Conservation (phyloP, 345 rosid species). For the Citrus cavaleriei region DNA sequence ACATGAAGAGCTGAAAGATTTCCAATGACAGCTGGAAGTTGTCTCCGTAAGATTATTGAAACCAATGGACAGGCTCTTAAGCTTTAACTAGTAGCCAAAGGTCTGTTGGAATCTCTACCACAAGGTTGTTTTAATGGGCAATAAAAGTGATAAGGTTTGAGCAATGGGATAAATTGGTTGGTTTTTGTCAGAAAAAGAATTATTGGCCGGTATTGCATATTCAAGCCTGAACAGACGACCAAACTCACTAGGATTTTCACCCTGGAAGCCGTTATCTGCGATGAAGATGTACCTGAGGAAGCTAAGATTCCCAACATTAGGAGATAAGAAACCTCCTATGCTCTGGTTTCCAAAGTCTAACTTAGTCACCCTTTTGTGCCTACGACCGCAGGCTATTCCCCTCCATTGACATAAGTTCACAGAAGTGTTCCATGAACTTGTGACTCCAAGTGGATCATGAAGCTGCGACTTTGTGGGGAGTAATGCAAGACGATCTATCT, state of each 20-base stretch:
- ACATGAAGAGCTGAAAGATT: slow-evolving; percentile 6
- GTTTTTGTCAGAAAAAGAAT: slow-evolving; percentile 1
- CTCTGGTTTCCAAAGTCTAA: neutral
- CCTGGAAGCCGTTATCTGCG: neutral
- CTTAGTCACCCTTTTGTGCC: neutral
- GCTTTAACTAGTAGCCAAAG: neutral
- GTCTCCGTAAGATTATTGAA: neutral
- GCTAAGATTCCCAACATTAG: neutral
- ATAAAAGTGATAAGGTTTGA: neutral
- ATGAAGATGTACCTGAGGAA: neutral
- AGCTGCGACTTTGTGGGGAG: neutral
- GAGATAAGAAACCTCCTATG: neutral
- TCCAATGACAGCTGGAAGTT: slow-evolving; percentile 17
- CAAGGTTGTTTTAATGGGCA: neutral
- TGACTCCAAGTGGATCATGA: neutral
- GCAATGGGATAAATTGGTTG: slow-evolving; percentile 10
- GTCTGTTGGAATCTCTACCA: slow-evolving; percentile 2
- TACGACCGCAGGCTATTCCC: neutral
- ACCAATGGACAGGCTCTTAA: neutral
- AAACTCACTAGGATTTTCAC: slow-evolving; percentile 10
- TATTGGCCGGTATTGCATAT: neutral
- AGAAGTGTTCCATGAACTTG: neutral
- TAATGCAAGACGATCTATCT: neutral
- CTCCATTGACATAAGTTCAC: neutral
- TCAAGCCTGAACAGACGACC: slow-evolving; percentile 9